These are phyloP conservation scores for Aspergillus sp. DNA, from an alignment of 2,329 filamentous ascomycete species.

Conservation along the genomic window DNA sequence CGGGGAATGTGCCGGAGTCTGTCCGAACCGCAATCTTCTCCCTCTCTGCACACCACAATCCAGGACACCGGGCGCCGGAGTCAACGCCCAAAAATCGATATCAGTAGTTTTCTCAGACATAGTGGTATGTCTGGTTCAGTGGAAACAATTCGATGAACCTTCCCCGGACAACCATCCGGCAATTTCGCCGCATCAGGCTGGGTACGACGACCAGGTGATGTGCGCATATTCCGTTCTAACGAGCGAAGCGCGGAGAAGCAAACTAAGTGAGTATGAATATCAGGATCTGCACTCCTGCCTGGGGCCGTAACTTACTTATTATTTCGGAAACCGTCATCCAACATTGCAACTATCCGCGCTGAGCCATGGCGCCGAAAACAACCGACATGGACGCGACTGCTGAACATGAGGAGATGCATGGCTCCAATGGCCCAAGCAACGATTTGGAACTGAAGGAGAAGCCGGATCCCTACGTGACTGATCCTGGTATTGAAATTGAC, in stretches of 20 bases:
- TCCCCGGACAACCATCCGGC: too few relatives aligned
- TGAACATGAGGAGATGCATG: background rate
- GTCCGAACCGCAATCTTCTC: background rate
- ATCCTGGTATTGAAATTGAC: constrained; percentile 9
- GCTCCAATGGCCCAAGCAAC: background rate
- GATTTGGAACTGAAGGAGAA: constrained; percentile 1
- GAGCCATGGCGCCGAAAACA: background rate
- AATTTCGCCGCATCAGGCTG: background rate
- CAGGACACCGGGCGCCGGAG: background rate
- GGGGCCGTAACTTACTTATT: too few relatives aligned
- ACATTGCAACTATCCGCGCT: background rate
- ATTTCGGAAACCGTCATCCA: too few relatives aligned
- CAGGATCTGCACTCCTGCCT: too few relatives aligned
- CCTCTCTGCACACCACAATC: background rate
- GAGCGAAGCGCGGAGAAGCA: too few relatives aligned
- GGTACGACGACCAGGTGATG: background rate
- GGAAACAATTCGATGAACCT: too few relatives aligned
- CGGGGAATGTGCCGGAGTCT: background rate
- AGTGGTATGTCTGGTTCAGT: too few relatives aligned
- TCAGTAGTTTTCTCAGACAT: too few relatives aligned
- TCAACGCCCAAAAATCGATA: background rate
- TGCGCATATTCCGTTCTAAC: too few relatives aligned
- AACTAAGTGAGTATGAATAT: too few relatives aligned
- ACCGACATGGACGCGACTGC: background rate
- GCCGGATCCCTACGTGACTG: background rate